Percentiles rank a stretch among this genome's conserved stretches.
Conservation (phyloP, 2,329 filamentous ascomycete genomes). For the Chalaropsis thielavioides region DNA sequence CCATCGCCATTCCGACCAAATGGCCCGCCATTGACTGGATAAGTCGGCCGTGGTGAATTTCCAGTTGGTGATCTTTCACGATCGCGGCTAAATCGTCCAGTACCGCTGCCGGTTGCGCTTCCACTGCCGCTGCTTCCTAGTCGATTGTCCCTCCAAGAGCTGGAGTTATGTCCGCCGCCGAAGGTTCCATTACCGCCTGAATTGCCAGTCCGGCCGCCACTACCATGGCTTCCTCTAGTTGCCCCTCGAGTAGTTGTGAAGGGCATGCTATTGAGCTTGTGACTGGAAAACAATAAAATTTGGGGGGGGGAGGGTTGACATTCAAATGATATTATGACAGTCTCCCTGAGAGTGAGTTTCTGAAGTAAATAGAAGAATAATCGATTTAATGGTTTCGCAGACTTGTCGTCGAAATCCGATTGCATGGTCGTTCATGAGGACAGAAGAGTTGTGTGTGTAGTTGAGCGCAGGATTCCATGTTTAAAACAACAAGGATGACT, state of each 20-base stretch:
- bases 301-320: neutral
- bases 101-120: slow-evolving; percentile 1
- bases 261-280: neutral
- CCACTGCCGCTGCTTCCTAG: slow-evolving; percentile 6
- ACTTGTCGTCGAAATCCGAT: too few relatives aligned
- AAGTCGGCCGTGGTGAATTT: neutral
- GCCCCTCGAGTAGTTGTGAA: neutral
- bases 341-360: too few relatives aligned
- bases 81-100: slow-evolving; percentile 6
- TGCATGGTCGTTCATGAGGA: neutral
- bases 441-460: neutral
- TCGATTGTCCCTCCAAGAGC: slow-evolving; percentile 7
- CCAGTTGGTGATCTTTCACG: slow-evolving; percentile 10
- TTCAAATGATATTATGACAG: neutral
- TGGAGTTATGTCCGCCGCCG: neutral
- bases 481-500: neutral
- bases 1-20: neutral
- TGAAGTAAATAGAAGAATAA: neutral
- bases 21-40: neutral
- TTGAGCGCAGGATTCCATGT: neutral
- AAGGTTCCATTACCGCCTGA: neutral
- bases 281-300: neutral
- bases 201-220: neutral
- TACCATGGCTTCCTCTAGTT: neutral
- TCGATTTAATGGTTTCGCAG: neutral